Percentiles rank a stretch among this genome's conserved stretches.
Conservation (phyloP, 306 rosid genomes). For the Begonia masoniana region DNA sequence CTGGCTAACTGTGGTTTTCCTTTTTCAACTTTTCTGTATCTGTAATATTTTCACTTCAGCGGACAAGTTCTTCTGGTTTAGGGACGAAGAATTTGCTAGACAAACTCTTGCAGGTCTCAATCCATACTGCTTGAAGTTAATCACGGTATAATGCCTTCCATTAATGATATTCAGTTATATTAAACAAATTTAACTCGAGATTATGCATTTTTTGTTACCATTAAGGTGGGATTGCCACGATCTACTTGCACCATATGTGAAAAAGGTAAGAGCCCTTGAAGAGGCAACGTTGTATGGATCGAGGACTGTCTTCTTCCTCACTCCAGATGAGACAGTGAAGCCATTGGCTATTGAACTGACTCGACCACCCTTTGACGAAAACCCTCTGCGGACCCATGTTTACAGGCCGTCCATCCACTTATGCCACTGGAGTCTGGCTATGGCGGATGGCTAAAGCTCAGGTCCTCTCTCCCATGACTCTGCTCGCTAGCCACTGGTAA, state of each 20-base stretch:
- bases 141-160: no score
- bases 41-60: slow-evolving; percentile 4
- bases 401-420: slow-evolving; percentile 15
- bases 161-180: no score
- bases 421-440: slow-evolving; percentile 20
- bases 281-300: slow-evolving; percentile 28
- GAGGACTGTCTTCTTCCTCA: slow-evolving; percentile 24
- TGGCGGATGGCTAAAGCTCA: slow-evolving; percentile 29
- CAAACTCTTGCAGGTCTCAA: slow-evolving; percentile 39
- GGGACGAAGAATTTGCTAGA: slow-evolving; percentile 33
- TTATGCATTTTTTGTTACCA: no score
- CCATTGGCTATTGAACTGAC: slow-evolving; percentile 30
- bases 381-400: slow-evolving; percentile 22
- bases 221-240: slow-evolving; percentile 22
- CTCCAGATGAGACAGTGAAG: slow-evolving; percentile 15
- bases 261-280: slow-evolving; percentile 19
- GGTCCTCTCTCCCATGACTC: slow-evolving; percentile 24
- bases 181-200: background rate
- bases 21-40: background rate
- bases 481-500: slow-evolving; percentile 14
- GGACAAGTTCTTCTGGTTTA: slow-evolving; percentile 30
- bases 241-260: slow-evolving; percentile 18
- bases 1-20: no score
- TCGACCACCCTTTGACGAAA: slow-evolving; percentile 15
- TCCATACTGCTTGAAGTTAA: slow-evolving; percentile 18